These are phyloP conservation scores for Cladosporium velox DNA, from an alignment of 2,329 filamentous ascomycete genomes.

Conservation along the genomic window DNA sequence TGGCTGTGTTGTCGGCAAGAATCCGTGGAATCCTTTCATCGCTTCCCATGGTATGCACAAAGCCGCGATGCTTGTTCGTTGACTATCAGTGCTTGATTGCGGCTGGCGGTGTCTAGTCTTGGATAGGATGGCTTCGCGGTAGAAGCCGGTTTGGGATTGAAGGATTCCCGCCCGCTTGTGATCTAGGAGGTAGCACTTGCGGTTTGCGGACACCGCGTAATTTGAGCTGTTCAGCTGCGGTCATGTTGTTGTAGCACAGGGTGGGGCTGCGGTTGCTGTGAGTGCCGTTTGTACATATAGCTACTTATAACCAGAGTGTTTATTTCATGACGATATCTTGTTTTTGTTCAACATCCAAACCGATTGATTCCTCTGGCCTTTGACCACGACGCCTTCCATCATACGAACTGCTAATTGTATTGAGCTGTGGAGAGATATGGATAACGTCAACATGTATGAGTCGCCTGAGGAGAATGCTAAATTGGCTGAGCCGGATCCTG, in stretches of 20 bases:
- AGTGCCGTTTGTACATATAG: not conserved
- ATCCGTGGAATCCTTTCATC: not conserved
- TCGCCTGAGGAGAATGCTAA: not conserved
- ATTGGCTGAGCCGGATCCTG: constrained; percentile 7
- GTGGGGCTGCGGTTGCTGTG: not conserved
- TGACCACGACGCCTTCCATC: no score
- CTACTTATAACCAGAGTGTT: no score
- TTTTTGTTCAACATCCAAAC: no score
- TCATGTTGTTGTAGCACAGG: not conserved
- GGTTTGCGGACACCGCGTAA: not conserved
- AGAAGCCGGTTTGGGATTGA: not conserved
- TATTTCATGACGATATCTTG: no score
- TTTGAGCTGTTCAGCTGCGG: not conserved
- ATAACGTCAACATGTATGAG: not conserved
- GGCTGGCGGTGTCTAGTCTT: not conserved
- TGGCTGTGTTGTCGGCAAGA: not conserved
- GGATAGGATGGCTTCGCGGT: not conserved
- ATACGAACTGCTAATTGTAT: no score
- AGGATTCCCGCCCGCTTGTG: not conserved
- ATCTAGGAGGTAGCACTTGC: not conserved
- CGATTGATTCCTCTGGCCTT: no score
- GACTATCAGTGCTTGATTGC: not conserved
- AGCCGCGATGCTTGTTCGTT: not conserved
- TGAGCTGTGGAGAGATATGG: not conserved
- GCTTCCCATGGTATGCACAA: no score